Base-by-base conservation (phyloP, 208 protist species). In the Leptomonas seymouri region DNA sequence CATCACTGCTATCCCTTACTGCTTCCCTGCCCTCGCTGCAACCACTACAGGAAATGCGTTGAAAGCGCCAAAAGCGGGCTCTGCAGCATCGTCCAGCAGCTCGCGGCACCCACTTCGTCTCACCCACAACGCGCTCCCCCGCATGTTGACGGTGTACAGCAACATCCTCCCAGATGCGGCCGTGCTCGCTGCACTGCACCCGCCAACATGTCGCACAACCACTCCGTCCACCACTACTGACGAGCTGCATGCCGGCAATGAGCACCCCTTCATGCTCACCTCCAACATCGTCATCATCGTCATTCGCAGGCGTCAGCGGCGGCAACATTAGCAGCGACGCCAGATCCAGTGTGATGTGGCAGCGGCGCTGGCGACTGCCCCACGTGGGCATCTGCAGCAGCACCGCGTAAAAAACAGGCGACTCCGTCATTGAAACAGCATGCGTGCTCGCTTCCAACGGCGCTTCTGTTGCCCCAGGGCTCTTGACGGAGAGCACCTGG, bases 121-220 rank as follows among this genome's bases (percentile, higher is more conserved):
- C 71, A 0, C 57, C 50, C 1, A 48, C 30, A 6, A 71, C 71
- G 14, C 71, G 64, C 2, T 36, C 42, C 0, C 64, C 71, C 12
- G 55, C 31, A 3, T 21, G 31, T 41, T 77, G 71, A 21, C 42
- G 36, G 44, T 77, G 71, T 41, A 53, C 42, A 5, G 71, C 64
- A 18, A 77, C 64, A 41, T 71, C 71, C 41, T 49, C 45, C 71
- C 71, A 77, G 9, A 34, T 28, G 0, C 41, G 21, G 16, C 58
- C 59, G 42, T 63, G 30, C 20, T 71, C 61, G 48, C 71, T 77
- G 58, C 64, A 71, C 57, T 77, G 63, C 44, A 77, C 71, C 25
- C 48, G 39, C 71, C 71, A 77, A 36, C n/a, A n/a, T 18, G 71
- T 34, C 30, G 20, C 44, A 41, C 36, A 30, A 1, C 64, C 71